These are phyloP conservation scores for Tillandsia leiboldiana DNA, from an alignment of 176 grass and related monocot genomes.

Conservation along the genomic window DNA sequence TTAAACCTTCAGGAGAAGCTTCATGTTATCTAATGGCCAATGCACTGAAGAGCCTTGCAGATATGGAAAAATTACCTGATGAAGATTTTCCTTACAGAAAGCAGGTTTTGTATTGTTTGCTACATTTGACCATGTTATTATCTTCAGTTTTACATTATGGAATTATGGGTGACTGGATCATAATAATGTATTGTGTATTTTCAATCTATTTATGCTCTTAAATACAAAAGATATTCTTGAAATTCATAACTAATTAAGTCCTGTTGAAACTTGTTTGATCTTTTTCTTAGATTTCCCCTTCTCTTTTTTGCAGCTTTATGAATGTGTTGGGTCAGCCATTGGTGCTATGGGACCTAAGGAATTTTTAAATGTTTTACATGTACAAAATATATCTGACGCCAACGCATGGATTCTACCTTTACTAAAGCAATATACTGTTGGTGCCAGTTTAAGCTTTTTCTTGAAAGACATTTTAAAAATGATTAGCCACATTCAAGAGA, in stretches of 20 bases:
- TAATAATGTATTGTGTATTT: no score
- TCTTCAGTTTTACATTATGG: background rate
- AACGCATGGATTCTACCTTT: constrained; percentile 84
- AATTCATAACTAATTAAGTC: no score
- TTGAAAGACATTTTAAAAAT: constrained; percentile 51
- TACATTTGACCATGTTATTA: constrained; percentile 3
- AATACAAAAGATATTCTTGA: no score
- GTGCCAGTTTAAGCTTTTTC: constrained; percentile 78
- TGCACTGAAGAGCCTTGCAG: constrained; percentile 60
- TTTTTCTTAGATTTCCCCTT: background rate
- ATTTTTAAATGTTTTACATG: constrained; percentile 61
- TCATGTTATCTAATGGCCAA: constrained; percentile 58
- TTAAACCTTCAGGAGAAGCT: constrained; percentile 53
- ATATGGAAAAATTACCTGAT: constrained; percentile 75
- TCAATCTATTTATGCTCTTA: no score
- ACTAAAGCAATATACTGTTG: constrained; percentile 76
- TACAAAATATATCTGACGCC: constrained; percentile 49
- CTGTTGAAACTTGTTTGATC: background rate
- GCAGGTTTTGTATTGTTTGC: constrained; percentile 46
- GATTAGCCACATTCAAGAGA: constrained; percentile 53
- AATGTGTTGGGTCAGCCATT: constrained; percentile 77
- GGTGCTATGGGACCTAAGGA: constrained; percentile 77
- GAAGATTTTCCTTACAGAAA: constrained; percentile 77
- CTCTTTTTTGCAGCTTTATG: constrained; percentile 65
- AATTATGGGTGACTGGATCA: background rate